phyloP scores from a whole-genome alignment of 768 basidiomycete species.

The Russula olivacea region DNA sequence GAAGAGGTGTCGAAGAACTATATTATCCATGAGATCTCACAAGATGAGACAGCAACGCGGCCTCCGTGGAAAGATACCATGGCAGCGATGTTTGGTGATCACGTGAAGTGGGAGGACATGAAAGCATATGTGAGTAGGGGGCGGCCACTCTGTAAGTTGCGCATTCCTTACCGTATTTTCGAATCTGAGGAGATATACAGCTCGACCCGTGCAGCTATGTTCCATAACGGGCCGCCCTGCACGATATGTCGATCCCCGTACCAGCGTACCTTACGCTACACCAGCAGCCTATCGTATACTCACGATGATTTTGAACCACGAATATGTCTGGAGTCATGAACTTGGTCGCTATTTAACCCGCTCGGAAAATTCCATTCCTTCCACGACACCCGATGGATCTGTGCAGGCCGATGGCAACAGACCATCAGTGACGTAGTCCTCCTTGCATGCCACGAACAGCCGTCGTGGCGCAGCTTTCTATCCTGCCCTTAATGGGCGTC shows the following conservation, averaged over 20 bases:
- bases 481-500: neutral
- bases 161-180: constrained; percentile 12
- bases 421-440: neutral
- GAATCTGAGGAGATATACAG: constrained; percentile 34
- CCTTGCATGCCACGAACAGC: neutral
- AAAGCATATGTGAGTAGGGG: constrained; percentile 58
- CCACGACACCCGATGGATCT: neutral
- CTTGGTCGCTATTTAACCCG: constrained; percentile 40
- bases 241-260: constrained; percentile 72
- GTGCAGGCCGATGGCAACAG: neutral
- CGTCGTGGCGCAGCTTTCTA: neutral
- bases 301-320: constrained; percentile 54
- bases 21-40: constrained; percentile 57
- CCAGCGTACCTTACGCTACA: constrained; percentile 74
- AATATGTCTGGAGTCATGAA: constrained; percentile 57
- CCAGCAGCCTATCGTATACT: constrained; percentile 58
- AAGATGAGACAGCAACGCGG: constrained; percentile 41
- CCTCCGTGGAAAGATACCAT: constrained; percentile 70
- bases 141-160: constrained; percentile 53
- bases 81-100: constrained; percentile 77
- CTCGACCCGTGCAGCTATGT: constrained; percentile 59
- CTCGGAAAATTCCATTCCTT: neutral
- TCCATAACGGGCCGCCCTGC: constrained; percentile 75
- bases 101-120: constrained; percentile 73
- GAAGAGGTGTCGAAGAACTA: constrained; percentile 64